A percentile compares a stretch with the other conserved stretches of the same genome.
Evolutionary conservation across 441 rosid species (phyloP).

Genomic region (Pelargonium exstipulatum): DNA sequence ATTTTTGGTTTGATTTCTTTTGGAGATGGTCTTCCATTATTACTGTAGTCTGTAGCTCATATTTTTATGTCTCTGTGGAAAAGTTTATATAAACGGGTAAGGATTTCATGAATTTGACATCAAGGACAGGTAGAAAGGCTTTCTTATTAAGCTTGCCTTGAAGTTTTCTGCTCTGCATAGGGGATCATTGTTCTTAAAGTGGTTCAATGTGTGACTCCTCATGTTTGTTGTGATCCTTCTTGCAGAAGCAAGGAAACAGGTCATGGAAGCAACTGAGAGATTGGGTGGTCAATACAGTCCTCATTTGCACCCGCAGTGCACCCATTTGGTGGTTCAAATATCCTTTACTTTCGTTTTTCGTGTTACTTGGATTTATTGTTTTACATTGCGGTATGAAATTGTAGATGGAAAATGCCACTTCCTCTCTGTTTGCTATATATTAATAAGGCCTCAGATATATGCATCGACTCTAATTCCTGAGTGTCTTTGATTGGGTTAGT

Average conservation of each 20-base stretch:
- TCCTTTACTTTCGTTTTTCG: slow-evolving; percentile 42
- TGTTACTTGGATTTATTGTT: slow-evolving; percentile 1
- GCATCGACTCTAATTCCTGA: neutral
- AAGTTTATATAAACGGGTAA: neutral
- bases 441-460: neutral
- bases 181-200: slow-evolving; percentile 6
- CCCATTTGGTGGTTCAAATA: slow-evolving; percentile 98
- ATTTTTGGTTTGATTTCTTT: neutral
- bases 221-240: slow-evolving; percentile 7
- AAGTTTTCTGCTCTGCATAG: neutral
- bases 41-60: neutral
- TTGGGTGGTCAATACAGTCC: slow-evolving; percentile 88
- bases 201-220: neutral
- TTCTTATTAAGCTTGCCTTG: neutral
- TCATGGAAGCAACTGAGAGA: slow-evolving; percentile 91
- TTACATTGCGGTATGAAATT: neutral
- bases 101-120: neutral
- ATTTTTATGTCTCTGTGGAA: neutral
- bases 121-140: neutral
- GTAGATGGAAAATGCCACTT: neutral
- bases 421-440: slow-evolving; percentile 4
- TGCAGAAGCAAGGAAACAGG: slow-evolving; percentile 90
- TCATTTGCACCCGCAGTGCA: slow-evolving; percentile 71
- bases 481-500: slow-evolving; percentile 9
- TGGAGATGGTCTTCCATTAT: neutral